phyloP scores from a whole-genome alignment of 306 rosid genomes.

The Abrus pulchellus region DNA sequence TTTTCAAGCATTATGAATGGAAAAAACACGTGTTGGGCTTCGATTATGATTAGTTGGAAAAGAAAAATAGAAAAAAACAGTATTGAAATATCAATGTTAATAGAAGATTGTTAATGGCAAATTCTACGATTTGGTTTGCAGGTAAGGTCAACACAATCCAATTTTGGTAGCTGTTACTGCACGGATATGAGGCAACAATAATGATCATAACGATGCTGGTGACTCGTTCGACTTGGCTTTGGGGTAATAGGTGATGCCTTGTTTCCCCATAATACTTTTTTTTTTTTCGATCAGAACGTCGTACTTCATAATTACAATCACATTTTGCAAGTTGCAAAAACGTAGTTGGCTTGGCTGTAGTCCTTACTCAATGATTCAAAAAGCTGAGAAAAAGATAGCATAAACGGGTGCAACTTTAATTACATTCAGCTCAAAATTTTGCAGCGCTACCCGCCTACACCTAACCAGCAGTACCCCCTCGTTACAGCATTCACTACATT shows the following conservation, averaged over 20 bases:
- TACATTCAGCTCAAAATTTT: slow-evolving; percentile 18
- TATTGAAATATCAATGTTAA: not conserved
- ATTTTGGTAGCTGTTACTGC: not conserved
- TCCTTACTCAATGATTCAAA: not conserved
- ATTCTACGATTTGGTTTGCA: slow-evolving; percentile 9
- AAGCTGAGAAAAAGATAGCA: not conserved
- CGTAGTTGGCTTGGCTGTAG: not conserved
- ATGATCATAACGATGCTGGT: not conserved
- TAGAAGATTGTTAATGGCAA: slow-evolving; percentile 10
- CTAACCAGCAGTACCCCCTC: slow-evolving; percentile 7
- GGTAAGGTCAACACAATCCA: not conserved
- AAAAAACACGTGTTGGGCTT: not conserved
- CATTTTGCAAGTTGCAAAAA: slow-evolving; percentile 13
- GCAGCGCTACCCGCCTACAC: slow-evolving; percentile 1
- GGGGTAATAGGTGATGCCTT: not conserved
- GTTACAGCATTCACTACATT: not conserved
- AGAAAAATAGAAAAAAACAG: not conserved
- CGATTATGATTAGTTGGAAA: not conserved
- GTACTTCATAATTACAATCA: slow-evolving; percentile 39
- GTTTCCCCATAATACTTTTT: not conserved
- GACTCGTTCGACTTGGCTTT: not conserved
- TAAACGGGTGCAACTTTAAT: not conserved
- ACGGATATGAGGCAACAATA: not conserved
- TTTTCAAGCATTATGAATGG: not conserved
- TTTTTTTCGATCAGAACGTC: not conserved